These are phyloP conservation scores for Uronychia binucleata DNA, from an alignment of 73 alveolate species.

Conservation along the genomic window DNA sequence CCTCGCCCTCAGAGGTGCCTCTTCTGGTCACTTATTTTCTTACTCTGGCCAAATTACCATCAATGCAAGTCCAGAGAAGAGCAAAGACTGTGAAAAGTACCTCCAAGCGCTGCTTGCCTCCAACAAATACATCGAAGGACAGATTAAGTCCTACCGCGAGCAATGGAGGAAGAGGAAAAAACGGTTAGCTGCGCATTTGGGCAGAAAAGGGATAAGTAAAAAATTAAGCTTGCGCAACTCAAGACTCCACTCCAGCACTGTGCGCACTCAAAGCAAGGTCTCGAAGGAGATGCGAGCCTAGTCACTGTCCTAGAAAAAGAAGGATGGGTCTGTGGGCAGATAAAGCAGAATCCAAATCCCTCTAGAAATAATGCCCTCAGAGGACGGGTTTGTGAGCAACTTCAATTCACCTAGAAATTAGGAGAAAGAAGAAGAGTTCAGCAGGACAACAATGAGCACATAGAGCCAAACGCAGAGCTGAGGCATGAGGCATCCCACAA, in stretches of 20 bases:
- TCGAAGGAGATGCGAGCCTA: background rate
- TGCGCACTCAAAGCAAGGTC: too few species aligned
- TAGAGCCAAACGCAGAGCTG: too few species aligned
- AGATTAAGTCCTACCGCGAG: background rate
- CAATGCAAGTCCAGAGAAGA: background rate
- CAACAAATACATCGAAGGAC: background rate
- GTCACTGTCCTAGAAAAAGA: background rate
- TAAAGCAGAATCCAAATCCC: background rate
- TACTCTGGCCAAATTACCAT: background rate
- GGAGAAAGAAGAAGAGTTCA: background rate
- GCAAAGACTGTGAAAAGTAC: background rate
- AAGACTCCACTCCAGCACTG: too few species aligned
- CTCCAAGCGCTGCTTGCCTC: background rate
- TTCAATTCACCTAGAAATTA: background rate
- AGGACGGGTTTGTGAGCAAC: background rate
- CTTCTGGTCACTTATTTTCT: background rate
- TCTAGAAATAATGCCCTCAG: background rate
- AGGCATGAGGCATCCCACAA: too few species aligned
- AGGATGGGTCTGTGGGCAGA: background rate
- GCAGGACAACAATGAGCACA: background rate
- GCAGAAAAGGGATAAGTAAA: background rate
- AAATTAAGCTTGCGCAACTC: too few species aligned
- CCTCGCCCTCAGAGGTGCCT: background rate
- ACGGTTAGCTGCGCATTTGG: background rate
- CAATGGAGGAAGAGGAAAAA: background rate